Evolutionary conservation across 495 filamentous ascomycete species (phyloP), one percentile per base, ranked within the genome.

Genomic region (Parmelia sp.): DNA sequence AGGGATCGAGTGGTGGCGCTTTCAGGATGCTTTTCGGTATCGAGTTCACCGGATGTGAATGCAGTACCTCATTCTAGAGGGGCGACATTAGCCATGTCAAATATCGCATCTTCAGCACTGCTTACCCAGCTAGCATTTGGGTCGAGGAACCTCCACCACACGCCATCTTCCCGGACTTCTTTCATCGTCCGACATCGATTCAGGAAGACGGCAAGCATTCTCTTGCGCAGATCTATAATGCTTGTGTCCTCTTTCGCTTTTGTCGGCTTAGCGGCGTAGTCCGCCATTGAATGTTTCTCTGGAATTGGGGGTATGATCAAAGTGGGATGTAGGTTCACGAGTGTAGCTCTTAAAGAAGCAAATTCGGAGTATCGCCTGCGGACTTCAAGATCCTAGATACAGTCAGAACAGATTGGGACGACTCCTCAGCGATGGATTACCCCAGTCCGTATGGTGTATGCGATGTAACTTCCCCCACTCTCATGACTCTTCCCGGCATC

Each of bases 281-380:
- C 94, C 57, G 94, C 93, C 88, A 97, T 93, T 60, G 90, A 91
- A 72, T 97, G 94, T 74, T 98, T 98, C 77, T 98, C 94, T 12
- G 94, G 94, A 67, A 98, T 98, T 3, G 94, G 94, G 1, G 94
- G 94, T 60, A 98, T 89, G 66, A 98, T 87, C 40, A 97, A 83
- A 4, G 94, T 97, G 2, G 94, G 94, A 69, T 97, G 95, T 62
- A 98, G 80, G 65, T 88, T 88, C 27, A 91, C 89, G 23, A 98
- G 83, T 3, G 92, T 92, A 69, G 90, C 87, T 65, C 94, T 83
- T 55, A 98, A 79, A 10, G 91, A 96, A n/a, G 89, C 88, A 72
- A 98, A 98, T 72, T 98, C 94, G 2, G 95, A 97, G 73, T 98
- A 98, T 67, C 94, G 85, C 65, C 94, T 84, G 47, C 94, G 88